Base-by-base conservation (phyloP, 1,284 basidiomycete species). In the Microbotryum silenes-acaulis region DNA sequence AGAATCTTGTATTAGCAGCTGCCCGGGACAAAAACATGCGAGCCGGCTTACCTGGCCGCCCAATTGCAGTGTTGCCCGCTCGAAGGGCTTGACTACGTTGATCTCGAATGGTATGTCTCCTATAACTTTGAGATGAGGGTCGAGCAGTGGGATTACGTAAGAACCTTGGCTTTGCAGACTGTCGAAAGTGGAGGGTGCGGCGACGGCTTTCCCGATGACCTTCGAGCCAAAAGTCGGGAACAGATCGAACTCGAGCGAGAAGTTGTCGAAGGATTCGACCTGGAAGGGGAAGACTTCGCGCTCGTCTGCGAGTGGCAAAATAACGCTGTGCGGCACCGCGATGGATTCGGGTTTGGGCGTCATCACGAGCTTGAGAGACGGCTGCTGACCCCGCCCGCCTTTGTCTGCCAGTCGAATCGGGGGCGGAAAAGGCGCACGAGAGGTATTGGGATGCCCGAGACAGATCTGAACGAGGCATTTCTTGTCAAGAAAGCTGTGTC, bases 161-260 rank as follows among this genome's bases (percentile, higher is more conserved):
- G 74, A 64, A 66, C 71, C 77, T 70, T 70, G 78, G 72, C 67
- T 62, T 52, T 62, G 79, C 21, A 84, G 79, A 57, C 82, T 77
- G 50, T 77, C 74, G 72, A 94, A 89, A 54, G 88, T 80, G 3
- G 84, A 84, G 4, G 93, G 86, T 37, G 93, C 79, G 27, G 91
- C 88, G 51, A 93, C 85, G 20, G 91, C 93, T 66, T 93, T 85
- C 31, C 94, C 96, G 65, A 99, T 91, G 44, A 93, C 90, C 77
- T 92, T 94, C 37, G 91, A 93, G n/a, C 96, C 96, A 75, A 98
- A 98, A 64, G 91, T 97, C 9, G 96, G 96, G 78, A 94, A 97
- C 29, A 98, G 80, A 47, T 94, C 97, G 74, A 97, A 90, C 74
- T 97, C 91, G 69, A 99, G 78, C 2, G 85, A 84, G 63, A 97